Conservation (phyloP, 768 basidiomycete species). For the Rossbeevera mucosa region DNA sequence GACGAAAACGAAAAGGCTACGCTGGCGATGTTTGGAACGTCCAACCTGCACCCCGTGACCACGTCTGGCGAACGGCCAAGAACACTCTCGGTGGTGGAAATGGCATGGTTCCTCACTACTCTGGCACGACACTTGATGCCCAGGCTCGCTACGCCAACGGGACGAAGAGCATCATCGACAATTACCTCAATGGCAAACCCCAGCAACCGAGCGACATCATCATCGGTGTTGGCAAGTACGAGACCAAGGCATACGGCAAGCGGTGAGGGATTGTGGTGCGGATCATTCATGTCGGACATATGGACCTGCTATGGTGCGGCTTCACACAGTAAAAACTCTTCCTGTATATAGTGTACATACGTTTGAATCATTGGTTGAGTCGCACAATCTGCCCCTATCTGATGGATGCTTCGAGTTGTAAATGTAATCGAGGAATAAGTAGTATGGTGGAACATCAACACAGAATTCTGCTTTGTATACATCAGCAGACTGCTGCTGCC, state of each 20-base stretch:
- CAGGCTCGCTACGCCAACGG: constrained; percentile 83
- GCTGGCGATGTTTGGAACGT: constrained; percentile 76
- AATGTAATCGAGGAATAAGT: neutral
- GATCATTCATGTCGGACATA: neutral
- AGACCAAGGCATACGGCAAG: constrained; percentile 41
- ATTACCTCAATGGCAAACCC: constrained; percentile 56
- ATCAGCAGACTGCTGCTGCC: too few relatives aligned
- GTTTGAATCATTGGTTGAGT: neutral
- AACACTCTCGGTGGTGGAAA: constrained; percentile 83
- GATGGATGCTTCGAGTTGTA: neutral
- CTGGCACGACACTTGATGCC: constrained; percentile 86
- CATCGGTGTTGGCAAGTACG: constrained; percentile 58
- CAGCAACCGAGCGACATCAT: constrained; percentile 84
- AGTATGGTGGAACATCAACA: neutral
- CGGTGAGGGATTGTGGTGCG: constrained; percentile 5
- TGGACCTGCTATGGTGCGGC: constrained; percentile 1
- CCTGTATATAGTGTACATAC: neutral
- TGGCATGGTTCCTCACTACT: constrained; percentile 86
- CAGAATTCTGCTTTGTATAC: too few relatives aligned
- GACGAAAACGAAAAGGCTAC: constrained; percentile 27
- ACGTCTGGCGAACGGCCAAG: constrained; percentile 80
- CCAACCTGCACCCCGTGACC: constrained; percentile 83
- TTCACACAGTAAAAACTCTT: too few relatives aligned
- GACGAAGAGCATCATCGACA: constrained; percentile 62
- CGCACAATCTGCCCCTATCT: neutral